These are phyloP conservation scores for Penicillium glabrum DNA, from an alignment of 2,329 filamentous ascomycete species.

Conservation along the genomic window DNA sequence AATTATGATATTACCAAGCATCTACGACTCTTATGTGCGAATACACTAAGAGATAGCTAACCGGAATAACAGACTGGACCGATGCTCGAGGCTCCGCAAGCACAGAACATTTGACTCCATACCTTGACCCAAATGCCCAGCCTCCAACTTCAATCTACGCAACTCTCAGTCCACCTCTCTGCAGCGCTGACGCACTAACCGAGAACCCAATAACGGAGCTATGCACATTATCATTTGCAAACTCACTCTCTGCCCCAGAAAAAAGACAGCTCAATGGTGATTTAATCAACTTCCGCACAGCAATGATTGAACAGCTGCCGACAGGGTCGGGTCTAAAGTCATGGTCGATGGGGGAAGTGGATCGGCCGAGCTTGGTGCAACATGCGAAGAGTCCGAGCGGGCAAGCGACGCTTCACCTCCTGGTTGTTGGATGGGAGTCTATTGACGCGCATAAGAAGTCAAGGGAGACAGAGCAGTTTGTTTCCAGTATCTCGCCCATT, in stretches of 20 bases:
- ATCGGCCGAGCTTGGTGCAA: conserved; percentile 32
- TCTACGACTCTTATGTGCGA: neutral
- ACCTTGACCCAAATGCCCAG: conserved; percentile 23
- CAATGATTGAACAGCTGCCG: conserved; percentile 31
- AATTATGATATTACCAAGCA: neutral
- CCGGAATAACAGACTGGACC: conserved; percentile 28
- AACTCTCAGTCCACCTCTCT: conserved; percentile 30
- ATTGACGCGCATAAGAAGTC: conserved; percentile 51
- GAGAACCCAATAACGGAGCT: conserved; percentile 52
- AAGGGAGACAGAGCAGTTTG: conserved; percentile 48
- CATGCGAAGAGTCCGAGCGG: conserved; percentile 40
- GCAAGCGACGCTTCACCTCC: conserved; percentile 43
- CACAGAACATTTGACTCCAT: conserved; percentile 19
- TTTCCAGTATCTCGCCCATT: conserved; percentile 41
- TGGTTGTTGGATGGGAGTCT: conserved; percentile 54
- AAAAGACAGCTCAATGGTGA: conserved; percentile 30
- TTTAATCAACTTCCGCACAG: conserved; percentile 40
- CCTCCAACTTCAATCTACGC: conserved; percentile 27
- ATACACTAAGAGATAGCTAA: neutral
- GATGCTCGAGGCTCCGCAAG: conserved; percentile 29
- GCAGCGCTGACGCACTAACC: conserved; percentile 28
- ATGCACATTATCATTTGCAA: conserved; percentile 45
- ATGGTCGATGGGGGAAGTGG: conserved; percentile 39
- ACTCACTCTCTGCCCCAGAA: conserved; percentile 29
- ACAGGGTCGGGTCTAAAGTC: conserved; percentile 27